Conservation (phyloP, 192 early-diverging fungal species). For the Chytriomyces confervae region DNA sequence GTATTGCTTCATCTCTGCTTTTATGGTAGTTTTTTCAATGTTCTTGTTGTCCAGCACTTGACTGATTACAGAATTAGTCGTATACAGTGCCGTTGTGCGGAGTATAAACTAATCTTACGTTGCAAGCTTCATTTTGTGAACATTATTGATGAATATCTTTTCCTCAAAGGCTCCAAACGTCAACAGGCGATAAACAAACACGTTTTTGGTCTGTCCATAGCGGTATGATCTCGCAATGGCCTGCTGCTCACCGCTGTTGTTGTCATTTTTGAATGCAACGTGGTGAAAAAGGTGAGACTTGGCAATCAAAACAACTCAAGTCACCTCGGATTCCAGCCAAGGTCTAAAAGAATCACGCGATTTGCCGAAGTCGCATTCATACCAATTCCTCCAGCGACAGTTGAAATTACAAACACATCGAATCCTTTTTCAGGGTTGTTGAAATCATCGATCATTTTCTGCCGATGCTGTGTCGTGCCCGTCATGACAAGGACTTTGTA, state of each 20-base stretch:
- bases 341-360: conserved; percentile 74
- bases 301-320: neutral
- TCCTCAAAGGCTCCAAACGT: conserved; percentile 51
- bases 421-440: conserved; percentile 45
- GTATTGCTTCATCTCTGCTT: conserved; percentile 59
- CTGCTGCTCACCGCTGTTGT: neutral
- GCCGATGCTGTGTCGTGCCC: conserved; percentile 43
- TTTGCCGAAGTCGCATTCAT: conserved; percentile 75
- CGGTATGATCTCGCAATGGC: conserved; percentile 38
- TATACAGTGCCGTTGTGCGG: neutral
- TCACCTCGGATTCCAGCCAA: conserved; percentile 79
- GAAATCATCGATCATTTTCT: conserved; percentile 68
- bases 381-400: conserved; percentile 60
- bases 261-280: neutral
- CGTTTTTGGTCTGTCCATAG: conserved; percentile 51
- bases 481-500: conserved; percentile 14
- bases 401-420: conserved; percentile 66
- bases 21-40: conserved; percentile 49
- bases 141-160: conserved; percentile 66
- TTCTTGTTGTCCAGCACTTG: conserved; percentile 70
- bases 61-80: neutral
- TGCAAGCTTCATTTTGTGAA: conserved; percentile 75
- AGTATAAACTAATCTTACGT: conserved; percentile 36
- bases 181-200: conserved; percentile 56
- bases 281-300: neutral